These are phyloP conservation scores for Chloris gayana DNA, from an alignment of 176 grass and related monocot genomes.

Conservation along the genomic window DNA sequence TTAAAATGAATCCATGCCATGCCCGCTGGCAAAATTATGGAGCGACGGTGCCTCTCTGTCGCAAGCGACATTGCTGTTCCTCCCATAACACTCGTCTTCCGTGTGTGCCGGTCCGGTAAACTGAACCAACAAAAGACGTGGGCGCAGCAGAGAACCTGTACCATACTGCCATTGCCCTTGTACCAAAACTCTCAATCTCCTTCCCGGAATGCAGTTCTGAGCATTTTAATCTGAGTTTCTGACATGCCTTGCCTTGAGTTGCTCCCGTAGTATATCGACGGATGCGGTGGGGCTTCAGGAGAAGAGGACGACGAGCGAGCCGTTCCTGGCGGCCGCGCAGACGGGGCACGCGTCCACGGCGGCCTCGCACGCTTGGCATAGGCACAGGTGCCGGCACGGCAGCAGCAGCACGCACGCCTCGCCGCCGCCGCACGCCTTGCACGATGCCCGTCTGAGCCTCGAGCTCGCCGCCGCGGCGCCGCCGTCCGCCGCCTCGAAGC, in stretches of 20 bases:
- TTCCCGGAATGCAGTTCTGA: no score
- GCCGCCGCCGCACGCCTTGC: constrained; percentile 39
- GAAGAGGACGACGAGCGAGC: constrained; percentile 41
- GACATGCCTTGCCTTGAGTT: no score
- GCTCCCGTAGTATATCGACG: no score
- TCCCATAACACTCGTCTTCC: neutral
- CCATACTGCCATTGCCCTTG: no score
- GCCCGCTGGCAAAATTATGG: neutral
- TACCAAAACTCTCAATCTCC: no score
- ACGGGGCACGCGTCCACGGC: constrained; percentile 46
- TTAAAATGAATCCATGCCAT: neutral
- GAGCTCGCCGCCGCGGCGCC: neutral
- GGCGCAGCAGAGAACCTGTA: no score
- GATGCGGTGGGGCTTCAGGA: neutral
- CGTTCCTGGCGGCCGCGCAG: constrained; percentile 45
- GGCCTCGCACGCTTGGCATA: constrained; percentile 50
- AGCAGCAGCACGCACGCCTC: constrained; percentile 58
- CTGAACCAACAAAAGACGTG: neutral
- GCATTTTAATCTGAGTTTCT: no score
- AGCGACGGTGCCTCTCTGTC: neutral
- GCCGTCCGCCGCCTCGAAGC: constrained; percentile 38
- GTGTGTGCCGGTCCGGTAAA: neutral
- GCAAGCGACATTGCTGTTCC: neutral
- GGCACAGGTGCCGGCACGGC: constrained; percentile 65
- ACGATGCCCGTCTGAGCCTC: neutral